phyloP scores from a whole-genome alignment of 805 yeast species.

The Spathaspora passalidarum region DNA sequence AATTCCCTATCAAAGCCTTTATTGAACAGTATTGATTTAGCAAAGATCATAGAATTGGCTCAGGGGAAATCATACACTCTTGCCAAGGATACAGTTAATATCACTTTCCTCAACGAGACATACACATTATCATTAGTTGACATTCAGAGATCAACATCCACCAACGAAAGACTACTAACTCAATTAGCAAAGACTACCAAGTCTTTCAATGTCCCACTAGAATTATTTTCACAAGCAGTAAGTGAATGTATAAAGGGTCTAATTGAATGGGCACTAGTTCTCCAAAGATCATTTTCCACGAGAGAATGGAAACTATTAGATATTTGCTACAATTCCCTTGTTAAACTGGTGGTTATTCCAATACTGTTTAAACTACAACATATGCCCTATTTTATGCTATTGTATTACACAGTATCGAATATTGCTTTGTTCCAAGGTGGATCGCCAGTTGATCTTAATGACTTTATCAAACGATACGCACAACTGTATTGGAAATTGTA shows the following conservation, averaged over 20 bases:
- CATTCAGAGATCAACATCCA: conserved; percentile 15
- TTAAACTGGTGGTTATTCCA: conserved; percentile 9
- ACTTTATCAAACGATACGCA: conserved; percentile 2
- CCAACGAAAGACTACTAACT: conserved; percentile 15
- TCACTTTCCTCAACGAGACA: conserved; percentile 16
- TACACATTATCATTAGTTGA: conserved; percentile 25
- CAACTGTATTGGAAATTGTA: conserved; percentile 20
- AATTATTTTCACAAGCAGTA: not conserved
- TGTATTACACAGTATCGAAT: conserved; percentile 9
- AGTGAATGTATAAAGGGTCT: conserved; percentile 17
- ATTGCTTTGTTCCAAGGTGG: conserved; percentile 6
- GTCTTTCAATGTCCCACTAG: conserved; percentile 8
- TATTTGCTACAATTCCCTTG: not conserved
- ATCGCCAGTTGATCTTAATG: not conserved
- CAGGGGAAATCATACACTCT: conserved; percentile 15
- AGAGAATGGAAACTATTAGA: conserved; percentile 15
- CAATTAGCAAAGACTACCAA: conserved; percentile 17
- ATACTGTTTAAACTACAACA: not conserved
- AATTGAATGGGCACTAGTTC: conserved; percentile 30
- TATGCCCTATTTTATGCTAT: conserved; percentile 19
- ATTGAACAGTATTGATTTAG: conserved; percentile 13
- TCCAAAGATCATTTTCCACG: conserved; percentile 24
- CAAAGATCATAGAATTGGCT: conserved; percentile 8
- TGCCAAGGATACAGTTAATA: conserved; percentile 12
- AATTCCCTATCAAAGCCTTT: conserved; percentile 2